Conservation (phyloP, 306 rosid species). For the Cicer cuneatum region DNA sequence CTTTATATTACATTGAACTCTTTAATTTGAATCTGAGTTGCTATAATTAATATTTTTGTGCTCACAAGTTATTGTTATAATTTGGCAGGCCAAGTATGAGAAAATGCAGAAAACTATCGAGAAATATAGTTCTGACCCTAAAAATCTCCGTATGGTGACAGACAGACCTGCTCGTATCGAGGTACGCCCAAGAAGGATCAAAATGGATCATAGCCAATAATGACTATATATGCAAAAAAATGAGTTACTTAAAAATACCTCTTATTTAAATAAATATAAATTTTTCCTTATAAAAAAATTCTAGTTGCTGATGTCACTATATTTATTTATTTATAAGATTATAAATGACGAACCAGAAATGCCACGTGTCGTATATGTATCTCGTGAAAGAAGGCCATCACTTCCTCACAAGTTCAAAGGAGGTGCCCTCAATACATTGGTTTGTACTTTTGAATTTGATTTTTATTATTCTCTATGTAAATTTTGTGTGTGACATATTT, state of each 20-base stretch:
- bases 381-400: conserved; percentile 55
- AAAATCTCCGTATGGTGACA: conserved; percentile 32
- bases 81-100: conserved; percentile 44
- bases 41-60: not conserved
- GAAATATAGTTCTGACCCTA: conserved; percentile 39
- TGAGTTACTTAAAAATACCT: too few species aligned
- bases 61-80: not conserved
- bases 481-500: not conserved
- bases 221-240: too few species aligned
- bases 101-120: conserved; percentile 47
- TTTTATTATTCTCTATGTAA: not conserved
- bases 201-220: not conserved
- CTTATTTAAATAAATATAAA: too few species aligned
- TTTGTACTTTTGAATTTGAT: not conserved
- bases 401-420: conserved; percentile 54
- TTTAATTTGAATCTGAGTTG: not conserved
- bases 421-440: conserved; percentile 54
- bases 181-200: conserved; percentile 23
- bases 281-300: too few species aligned
- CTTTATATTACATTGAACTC: too few species aligned
- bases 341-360: conserved; percentile 27
- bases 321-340: conserved; percentile 29
- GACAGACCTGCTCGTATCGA: conserved; percentile 44
- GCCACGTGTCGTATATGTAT: conserved; percentile 48
- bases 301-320: not conserved